Conservation (phyloP, 2,329 filamentous ascomycete genomes). For the Leptographium wingfieldii region DNA sequence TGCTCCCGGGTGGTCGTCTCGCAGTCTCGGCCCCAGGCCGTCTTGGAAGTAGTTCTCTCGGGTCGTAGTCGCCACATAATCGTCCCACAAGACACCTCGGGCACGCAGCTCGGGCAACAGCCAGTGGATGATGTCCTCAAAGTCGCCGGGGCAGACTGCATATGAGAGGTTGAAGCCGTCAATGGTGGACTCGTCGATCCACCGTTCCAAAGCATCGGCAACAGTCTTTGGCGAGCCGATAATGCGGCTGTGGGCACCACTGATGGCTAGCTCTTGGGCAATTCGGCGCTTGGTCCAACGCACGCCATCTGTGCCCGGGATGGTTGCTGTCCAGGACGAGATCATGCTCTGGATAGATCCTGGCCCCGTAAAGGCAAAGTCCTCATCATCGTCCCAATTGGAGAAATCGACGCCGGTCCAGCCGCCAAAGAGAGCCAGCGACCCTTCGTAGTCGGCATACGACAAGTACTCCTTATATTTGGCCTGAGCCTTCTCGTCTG, state of each 20-base stretch:
- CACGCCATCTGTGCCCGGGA: constrained; percentile 1
- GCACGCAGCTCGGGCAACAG: constrained; percentile 48
- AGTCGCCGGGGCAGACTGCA: constrained; percentile 36
- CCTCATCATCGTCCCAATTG: constrained; percentile 10
- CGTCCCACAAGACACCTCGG: constrained; percentile 43
- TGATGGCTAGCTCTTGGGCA: constrained; percentile 13
- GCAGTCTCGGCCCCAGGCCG: constrained; percentile 1
- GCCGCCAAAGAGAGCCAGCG: constrained; percentile 3
- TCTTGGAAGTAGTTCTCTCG: constrained; percentile 3
- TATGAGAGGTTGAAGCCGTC: constrained; percentile 59
- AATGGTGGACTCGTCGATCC: constrained; percentile 55
- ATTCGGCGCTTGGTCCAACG: constrained; percentile 10
- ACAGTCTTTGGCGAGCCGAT: constrained; percentile 54
- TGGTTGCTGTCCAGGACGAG: neutral
- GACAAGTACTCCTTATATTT: constrained; percentile 10
- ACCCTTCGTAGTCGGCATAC: constrained; percentile 4
- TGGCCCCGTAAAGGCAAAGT: constrained; percentile 8
- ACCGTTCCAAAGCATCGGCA: constrained; percentile 53
- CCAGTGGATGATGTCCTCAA: constrained; percentile 52
- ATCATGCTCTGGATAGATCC: constrained; percentile 6
- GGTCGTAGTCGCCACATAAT: constrained; percentile 17
- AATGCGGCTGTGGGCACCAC: constrained; percentile 18
- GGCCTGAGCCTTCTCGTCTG: constrained; percentile 12
- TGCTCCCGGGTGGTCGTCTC: constrained; percentile 1
- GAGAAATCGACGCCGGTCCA: constrained; percentile 12